Base-by-base conservation (phyloP, 441 rosid species). In the Brassica balearica region DNA sequence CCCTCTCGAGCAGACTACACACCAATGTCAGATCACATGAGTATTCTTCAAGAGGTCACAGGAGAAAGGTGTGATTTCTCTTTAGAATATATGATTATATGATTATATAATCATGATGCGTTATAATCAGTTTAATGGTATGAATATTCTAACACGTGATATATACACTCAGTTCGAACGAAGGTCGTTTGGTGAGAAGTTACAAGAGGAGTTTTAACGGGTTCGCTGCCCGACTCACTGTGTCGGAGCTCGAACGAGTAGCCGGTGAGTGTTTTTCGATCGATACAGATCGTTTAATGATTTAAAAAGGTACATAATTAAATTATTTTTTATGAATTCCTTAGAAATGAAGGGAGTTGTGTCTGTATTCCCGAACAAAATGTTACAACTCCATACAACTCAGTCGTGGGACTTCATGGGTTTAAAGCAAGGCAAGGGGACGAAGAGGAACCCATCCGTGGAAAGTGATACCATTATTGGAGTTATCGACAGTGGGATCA, bases 341-440 rank as follows among this genome's bases (percentile, higher is more conserved):
- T 65, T 80, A 84, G 92, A 67, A 41, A 80, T 63, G 85, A 55
- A 83, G 9, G 86, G 74, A 19, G 85, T 82, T 3, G 81, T 85
- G 4, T 89, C 90, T n/a, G 83, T 87, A 6, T 89, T 90, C 65
- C 91, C 90, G 7, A 85, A 81, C 69, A 68, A 14, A 51, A 84
- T 17, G 62, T 51, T 67, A 14, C 68, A 85, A 17, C 82, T 83
- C 69, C 90, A 84, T 5, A 88, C 92, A 1, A 82, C 91, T 12
- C 58, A 83, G 75, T 84, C 95, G 0, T 84, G 89, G 89, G 85
- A 86, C 75, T 90, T 86, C 77, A 65, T 89, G 73, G 91, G 88
- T 5, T 69, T 86, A 2, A 19, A 59, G 12, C 67, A 75, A 29
- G 77, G 56, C 8, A 55, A 22, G 11, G 2, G 11, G 9, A 32